Conservation (phyloP, 306 rosid genomes). For the peach (Prunus persica) region Prunus_persica_NCBIv2 NC_034013.1:17569501-17570000, state of each 20-base stretch:
- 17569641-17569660: constrained; percentile 33
- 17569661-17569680: constrained; percentile 28
- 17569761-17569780: not conserved
- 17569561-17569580: constrained; percentile 19
- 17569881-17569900: not conserved
- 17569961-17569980: not conserved
- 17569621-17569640: constrained; percentile 26
- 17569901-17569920: not conserved
- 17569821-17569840: not conserved
- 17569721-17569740: not conserved
- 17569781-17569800: not conserved
- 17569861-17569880: not conserved
- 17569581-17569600: constrained; percentile 37
- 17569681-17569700: not conserved
- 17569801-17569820: not conserved
- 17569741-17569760: not conserved
- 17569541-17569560: constrained; percentile 63
- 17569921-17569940: not conserved
- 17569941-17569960: not conserved
- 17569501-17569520: constrained; percentile 36
- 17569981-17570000: not conserved
- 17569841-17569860: not conserved
- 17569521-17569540: constrained; percentile 48
- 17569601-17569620: constrained; percentile 59
- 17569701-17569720: not conserved